Conservation (phyloP, 495 filamentous ascomycete genomes). For the Penicillium bovifimosum region DNA sequence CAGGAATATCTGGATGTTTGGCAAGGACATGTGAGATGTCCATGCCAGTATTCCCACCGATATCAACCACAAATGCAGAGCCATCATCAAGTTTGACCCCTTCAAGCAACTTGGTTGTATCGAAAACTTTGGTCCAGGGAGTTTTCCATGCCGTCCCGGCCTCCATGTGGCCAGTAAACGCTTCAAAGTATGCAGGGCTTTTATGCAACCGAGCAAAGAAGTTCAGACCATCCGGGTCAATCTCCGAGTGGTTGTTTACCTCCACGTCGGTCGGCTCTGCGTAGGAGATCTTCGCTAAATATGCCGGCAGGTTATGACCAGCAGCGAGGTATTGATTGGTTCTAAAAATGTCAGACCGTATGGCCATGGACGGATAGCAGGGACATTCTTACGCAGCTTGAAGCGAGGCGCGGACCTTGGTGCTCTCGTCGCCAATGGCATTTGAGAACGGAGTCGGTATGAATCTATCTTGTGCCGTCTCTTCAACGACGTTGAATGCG, state of each 20-base stretch:
- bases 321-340: slow-evolving; percentile 23
- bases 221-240: slow-evolving; percentile 28
- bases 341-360: slow-evolving; percentile 1
- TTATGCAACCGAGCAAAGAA: slow-evolving; percentile 29
- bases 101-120: slow-evolving; percentile 20
- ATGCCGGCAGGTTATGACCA: slow-evolving; percentile 27
- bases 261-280: slow-evolving; percentile 28
- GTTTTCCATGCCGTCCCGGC: slow-evolving; percentile 26
- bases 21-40: slow-evolving; percentile 38
- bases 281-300: slow-evolving; percentile 36
- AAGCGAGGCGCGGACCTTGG: slow-evolving; percentile 31
- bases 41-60: slow-evolving; percentile 48
- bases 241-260: slow-evolving; percentile 28
- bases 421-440: slow-evolving; percentile 31
- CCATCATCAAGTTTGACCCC: slow-evolving; percentile 13
- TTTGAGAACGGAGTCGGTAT: slow-evolving; percentile 33
- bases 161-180: slow-evolving; percentile 40
- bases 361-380: not conserved
- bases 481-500: slow-evolving; percentile 33
- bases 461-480: slow-evolving; percentile 31
- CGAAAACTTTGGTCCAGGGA: slow-evolving; percentile 34
- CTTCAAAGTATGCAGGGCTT: slow-evolving; percentile 26
- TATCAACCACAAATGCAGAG: slow-evolving; percentile 40
- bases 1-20: slow-evolving; percentile 30
- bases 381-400: slow-evolving; percentile 32